phyloP scores from a whole-genome alignment of 1,284 basidiomycete species.

The Cutaneotrichosporon sp. region DNA sequence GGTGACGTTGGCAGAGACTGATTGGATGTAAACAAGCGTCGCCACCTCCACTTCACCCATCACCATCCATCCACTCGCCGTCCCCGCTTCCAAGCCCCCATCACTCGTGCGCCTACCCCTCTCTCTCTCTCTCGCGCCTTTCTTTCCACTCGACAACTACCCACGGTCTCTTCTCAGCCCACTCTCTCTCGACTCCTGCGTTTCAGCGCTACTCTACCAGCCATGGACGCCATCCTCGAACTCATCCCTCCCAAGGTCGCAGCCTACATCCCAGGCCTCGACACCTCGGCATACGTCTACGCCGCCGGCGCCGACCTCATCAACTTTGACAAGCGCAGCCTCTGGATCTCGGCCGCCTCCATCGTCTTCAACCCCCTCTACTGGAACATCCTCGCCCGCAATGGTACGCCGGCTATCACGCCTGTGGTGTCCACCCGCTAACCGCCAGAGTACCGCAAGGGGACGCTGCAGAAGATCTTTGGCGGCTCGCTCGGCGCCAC shows the following conservation, averaged over 20 bases:
- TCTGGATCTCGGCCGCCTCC: constrained; percentile 65
- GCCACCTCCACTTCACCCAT: background rate
- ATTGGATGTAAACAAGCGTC: constrained; percentile 1
- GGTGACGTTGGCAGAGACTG: background rate
- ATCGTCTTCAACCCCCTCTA: constrained; percentile 88
- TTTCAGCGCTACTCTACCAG: background rate
- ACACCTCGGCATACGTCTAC: constrained; percentile 34
- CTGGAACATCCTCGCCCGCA: constrained; percentile 93
- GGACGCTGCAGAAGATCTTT: constrained; percentile 78
- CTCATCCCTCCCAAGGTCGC: constrained; percentile 27
- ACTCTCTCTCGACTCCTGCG: too few species aligned
- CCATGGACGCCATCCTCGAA: constrained; percentile 23
- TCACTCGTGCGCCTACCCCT: constrained; percentile 1
- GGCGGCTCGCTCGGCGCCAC: constrained; percentile 75
- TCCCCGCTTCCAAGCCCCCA: background rate
- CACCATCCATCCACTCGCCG: background rate
- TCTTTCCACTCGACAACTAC: too few species aligned
- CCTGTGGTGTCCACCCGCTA: background rate
- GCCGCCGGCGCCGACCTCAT: constrained; percentile 32
- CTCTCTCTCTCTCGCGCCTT: constrained; percentile 11
- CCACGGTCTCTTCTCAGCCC: background rate
- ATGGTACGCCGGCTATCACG: constrained; percentile 63
- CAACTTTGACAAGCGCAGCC: constrained; percentile 65
- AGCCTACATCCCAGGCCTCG: constrained; percentile 20
- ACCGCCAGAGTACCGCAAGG: constrained; percentile 75